These are phyloP conservation scores for Fusarium nematophilum DNA, from an alignment of 2,329 filamentous ascomycete species.

Conservation along the genomic window DNA sequence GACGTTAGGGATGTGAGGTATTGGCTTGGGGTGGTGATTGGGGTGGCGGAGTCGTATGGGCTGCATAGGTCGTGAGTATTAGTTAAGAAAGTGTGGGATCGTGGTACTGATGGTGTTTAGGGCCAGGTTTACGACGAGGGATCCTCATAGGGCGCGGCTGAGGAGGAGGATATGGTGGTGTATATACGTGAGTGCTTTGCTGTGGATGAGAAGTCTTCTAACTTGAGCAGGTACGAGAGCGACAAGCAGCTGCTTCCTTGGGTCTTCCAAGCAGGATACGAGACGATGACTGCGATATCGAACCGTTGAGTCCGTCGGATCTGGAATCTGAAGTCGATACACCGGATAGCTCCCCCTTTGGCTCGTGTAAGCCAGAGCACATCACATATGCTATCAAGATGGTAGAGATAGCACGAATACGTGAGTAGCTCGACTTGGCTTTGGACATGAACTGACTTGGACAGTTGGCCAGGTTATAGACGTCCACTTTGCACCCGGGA, in stretches of 20 bases:
- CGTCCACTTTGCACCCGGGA: slow-evolving; percentile 50
- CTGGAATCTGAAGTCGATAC: slow-evolving; percentile 45
- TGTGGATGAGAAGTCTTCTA: neutral
- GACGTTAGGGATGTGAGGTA: slow-evolving; percentile 62
- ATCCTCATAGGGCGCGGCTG: slow-evolving; percentile 45
- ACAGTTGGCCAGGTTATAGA: slow-evolving; percentile 51
- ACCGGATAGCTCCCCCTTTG: slow-evolving; percentile 40
- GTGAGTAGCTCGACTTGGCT: slow-evolving; percentile 40
- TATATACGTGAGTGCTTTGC: slow-evolving; percentile 55
- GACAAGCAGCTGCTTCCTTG: slow-evolving; percentile 51
- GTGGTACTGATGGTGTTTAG: slow-evolving; percentile 3
- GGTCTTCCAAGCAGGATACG: slow-evolving; percentile 52
- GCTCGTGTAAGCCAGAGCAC: slow-evolving; percentile 48
- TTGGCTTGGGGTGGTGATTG: slow-evolving; percentile 63
- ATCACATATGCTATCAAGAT: slow-evolving; percentile 52
- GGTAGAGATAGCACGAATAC: slow-evolving; percentile 51
- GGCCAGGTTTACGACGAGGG: slow-evolving; percentile 44
- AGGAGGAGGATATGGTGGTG: slow-evolving; percentile 66
- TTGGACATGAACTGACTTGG: too few relatives aligned
- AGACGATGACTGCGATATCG: slow-evolving; percentile 54
- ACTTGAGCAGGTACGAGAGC: slow-evolving; percentile 47
- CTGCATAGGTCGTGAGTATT: slow-evolving; percentile 53
- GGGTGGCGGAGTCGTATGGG: slow-evolving; percentile 61
- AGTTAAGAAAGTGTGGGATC: too few relatives aligned
- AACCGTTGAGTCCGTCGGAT: slow-evolving; percentile 47